phyloP scores from a whole-genome alignment of 805 yeast species.

The Candida rishiriensis region DNA sequence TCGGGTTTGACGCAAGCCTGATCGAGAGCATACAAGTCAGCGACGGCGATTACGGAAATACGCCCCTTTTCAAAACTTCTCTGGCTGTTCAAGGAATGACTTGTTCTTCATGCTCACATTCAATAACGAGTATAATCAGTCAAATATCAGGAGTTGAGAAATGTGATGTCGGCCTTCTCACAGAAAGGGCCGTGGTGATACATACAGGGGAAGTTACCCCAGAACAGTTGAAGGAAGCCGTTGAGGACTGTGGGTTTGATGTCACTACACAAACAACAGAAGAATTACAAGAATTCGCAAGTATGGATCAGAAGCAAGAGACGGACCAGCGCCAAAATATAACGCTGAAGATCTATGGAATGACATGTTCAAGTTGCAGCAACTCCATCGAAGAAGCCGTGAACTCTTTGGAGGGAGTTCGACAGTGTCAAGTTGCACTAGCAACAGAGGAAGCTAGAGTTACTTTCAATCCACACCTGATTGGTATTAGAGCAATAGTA shows the following conservation, averaged over 20 bases:
- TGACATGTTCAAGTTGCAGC: conserved; percentile 58
- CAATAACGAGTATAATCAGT: conserved; percentile 54
- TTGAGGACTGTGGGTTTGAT: conserved; percentile 47
- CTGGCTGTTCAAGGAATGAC: conserved; percentile 68
- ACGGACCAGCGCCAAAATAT: conserved; percentile 1
- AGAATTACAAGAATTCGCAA: conserved; percentile 4
- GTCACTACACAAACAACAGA: conserved; percentile 40
- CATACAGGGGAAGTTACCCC: conserved; percentile 27
- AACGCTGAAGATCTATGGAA: conserved; percentile 45
- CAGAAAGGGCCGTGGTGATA: conserved; percentile 66
- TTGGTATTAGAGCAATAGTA: conserved; percentile 65
- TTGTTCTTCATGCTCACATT: conserved; percentile 71
- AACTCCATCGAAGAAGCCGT: conserved; percentile 46
- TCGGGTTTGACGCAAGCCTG: conserved; percentile 53
- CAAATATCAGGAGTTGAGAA: conserved; percentile 44
- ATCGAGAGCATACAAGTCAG: conserved; percentile 5
- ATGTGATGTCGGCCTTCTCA: conserved; percentile 63
- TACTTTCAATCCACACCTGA: conserved; percentile 41
- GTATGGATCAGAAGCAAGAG: background rate
- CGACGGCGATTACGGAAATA: conserved; percentile 4
- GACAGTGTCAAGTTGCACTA: conserved; percentile 44
- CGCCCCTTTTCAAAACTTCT: conserved; percentile 4
- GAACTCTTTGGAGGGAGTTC: conserved; percentile 43
- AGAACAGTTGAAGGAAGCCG: conserved; percentile 38
- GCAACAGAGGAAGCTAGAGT: conserved; percentile 53